phyloP scores from a whole-genome alignment of 306 rosid genomes.

The Echinosophora koreensis region DNA sequence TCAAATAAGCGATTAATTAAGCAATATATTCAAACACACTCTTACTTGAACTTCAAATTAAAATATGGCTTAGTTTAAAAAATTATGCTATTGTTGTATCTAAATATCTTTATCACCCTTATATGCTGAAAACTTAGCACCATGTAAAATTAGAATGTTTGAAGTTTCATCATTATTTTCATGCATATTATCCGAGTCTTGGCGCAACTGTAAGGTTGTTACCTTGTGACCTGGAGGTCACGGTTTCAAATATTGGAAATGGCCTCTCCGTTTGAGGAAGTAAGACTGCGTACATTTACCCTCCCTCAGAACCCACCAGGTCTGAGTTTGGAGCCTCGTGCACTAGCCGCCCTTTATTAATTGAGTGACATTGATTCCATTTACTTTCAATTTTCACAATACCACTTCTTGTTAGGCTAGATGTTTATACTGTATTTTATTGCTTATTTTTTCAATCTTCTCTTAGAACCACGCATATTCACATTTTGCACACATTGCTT shows the following conservation, averaged over 20 bases:
- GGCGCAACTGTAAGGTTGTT: no score
- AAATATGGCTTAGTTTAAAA: background rate
- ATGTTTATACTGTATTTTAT: background rate
- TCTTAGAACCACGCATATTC: background rate
- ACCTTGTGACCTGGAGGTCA: no score
- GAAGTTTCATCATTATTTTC: slow-evolving; percentile 10
- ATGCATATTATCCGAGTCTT: background rate
- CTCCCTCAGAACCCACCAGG: no score
- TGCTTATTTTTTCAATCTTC: background rate
- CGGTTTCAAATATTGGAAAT: no score
- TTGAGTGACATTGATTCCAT: background rate
- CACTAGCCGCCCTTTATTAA: no score
- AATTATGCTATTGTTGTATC: background rate
- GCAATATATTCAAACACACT: no score
- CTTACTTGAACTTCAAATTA: no score
- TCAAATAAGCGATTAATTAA: no score
- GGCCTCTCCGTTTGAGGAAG: no score
- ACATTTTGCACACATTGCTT: slow-evolving; percentile 2
- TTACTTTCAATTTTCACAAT: slow-evolving; percentile 9
- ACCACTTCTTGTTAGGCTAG: background rate
- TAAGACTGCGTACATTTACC: no score
- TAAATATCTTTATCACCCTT: background rate
- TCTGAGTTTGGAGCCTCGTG: no score
- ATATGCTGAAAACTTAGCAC: background rate
- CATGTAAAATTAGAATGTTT: slow-evolving; percentile 1